Base-by-base conservation (phyloP, 768 basidiomycete species). In the Fomitopsis serialis region DNA sequence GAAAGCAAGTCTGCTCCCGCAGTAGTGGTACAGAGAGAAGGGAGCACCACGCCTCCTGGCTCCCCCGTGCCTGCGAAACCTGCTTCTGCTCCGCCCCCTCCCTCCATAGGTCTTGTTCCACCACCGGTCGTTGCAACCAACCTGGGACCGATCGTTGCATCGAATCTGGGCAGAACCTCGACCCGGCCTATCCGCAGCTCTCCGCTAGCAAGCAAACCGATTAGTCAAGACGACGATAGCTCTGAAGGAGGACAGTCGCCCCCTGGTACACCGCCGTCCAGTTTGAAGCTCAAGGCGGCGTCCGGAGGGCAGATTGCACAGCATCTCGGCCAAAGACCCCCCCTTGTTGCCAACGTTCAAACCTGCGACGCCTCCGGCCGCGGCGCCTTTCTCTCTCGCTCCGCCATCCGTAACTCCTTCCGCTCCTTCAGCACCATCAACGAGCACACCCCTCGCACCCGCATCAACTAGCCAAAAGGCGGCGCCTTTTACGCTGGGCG, bases 151-250 rank as follows among this genome's bases (percentile, higher is more conserved):
- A 48, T 13, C 73, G 79, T 21, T 68, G 73, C 2, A 64, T 84
- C 29, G n/a, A 75, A 76, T 22, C 64, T 78, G 17, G 80, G 82
- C 19, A 74, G 85, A 36, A 81, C 81, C 1, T 83, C 78, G 45
- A 77, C 86, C 8, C 79, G 84, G 7, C 88, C 88, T 0, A 67
- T 75, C 2, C 81, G 86, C n/a, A 91, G 89, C 58, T 90, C 89
- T 2, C 89, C 89, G 1, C 71, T 91, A 46, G 84, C 89, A 3
- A 81, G 68, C 53, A 72, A 75, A 5, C 49, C 71, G 71, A 52
- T 79, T 73, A 57, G 58, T 23, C 54, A 71, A 60, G 77, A 78
- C 15, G 79, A 79, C 9, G 72, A 71, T 12, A 75, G 50, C 58
- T 34, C 45, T 40, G 17, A 40, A n/a, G 24, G 24, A 3, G 22